Base-by-base conservation (phyloP, 345 rosid species). In the Ceriops decandra region DNA sequence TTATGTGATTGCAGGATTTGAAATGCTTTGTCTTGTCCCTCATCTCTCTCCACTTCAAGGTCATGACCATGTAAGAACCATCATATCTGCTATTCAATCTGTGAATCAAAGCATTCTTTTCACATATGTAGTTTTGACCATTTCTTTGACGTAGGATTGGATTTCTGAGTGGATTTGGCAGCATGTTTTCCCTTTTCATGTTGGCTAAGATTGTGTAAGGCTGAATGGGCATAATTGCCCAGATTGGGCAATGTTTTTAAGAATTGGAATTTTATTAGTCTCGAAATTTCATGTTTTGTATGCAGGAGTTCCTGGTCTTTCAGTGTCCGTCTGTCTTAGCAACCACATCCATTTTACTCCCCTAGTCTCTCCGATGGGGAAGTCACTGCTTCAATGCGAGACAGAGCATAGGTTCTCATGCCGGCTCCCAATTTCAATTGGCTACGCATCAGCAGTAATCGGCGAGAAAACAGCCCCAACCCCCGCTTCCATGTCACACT, bases 1-100 rank as follows among this genome's bases (percentile, higher is more conserved):
- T 66, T 63, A 27, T 68, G 65, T 76, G 71, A 46, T 73, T 85
- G 92, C 93, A 95, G 99, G 99, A 95, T 82, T 80, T 95, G 90
- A 95, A 95, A 76, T 95, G 99, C 81, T 90, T 87, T 60, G 99
- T 95, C 20, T 92, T 92, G 86, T 95, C 99, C 0, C 99, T 95
- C 76, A 92, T 92, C 82, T 92, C 98, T 13, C 98, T 92, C 63
- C 98, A 92, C 82, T 92, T 92, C 88, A 95, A 95, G 86, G 92
- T 95, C 90, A 95, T 92, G 87, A 98, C 99, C 68, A 92, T 92
- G 31, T 95, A 69, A 71, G 73, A 27, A 28, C 49, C 51, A 31
- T 52, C 22, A 15, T 19, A 15, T 19, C 51, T 53, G 7, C 24
- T 9, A 11, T 60, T 38, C 46, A 52, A 42, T 17, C 27, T 24